Base-by-base conservation (phyloP, 2,329 filamentous ascomycete genomes). In the Neonectria ditissima region DNA sequence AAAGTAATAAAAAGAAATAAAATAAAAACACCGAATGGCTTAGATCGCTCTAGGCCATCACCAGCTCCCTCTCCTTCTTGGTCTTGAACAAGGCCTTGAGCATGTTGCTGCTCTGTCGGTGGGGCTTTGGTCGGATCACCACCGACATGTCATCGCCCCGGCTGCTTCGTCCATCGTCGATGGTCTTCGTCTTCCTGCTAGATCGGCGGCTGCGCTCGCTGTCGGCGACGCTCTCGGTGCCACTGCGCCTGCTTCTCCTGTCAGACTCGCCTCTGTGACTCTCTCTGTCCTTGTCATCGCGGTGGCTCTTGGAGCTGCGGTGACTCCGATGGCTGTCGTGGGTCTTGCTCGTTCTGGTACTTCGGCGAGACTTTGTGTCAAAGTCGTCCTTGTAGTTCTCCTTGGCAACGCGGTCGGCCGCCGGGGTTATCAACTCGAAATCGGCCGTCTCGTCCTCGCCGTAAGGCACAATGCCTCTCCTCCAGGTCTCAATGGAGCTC, bases 41-140 rank as follows among this genome's bases (percentile, higher is more conserved):
- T 47, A 48, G 48, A 61, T 39, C 13, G 57, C 50, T 61, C 63
- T 73, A 77, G 24, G 74, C 76, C 37, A 75, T 59, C 45, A 78
- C 75, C 43, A 77, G 60, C 30, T 74, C 74, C 51, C 76, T 76
- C 59, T 80, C 78, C 39, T 70, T 74, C 63, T 85, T 87, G 77
- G 80, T 84, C 79, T 84, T 86, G 73, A 89, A 88, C 61, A 89
- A 67, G 3, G 81, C 77, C 79, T 87, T 88, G 66, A 89, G 81
- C 85, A 88, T 86, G 71, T 83, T 87, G 43, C 72, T 77, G 55
- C 75, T 74, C 70, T 80, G 82, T 65, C 79, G 79, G 68, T 84
- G 80, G 65, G 80, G 80, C 74, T 83, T 86, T 10, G 82, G 80
- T 43, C 81, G 77, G n/a, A 85, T 66, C 2, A 82, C 79, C 30